phyloP scores from a whole-genome alignment of 2,329 filamentous ascomycete genomes.

The Paecilomyces formosus region DNA sequence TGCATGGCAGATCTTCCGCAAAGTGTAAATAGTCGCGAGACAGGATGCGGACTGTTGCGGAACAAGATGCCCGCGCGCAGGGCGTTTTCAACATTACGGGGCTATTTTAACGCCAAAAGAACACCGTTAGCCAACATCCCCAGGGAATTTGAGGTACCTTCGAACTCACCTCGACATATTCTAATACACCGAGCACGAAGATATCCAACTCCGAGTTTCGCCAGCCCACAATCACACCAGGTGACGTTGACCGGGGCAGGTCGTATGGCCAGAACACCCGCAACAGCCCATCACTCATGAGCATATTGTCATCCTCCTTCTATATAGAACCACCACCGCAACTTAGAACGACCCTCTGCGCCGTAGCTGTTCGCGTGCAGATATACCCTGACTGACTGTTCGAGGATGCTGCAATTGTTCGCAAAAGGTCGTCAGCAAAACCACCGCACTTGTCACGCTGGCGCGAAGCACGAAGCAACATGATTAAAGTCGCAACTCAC shows the following conservation, averaged over 20 bases:
- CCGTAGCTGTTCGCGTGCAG: constrained; percentile 88
- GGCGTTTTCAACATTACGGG: constrained; percentile 77
- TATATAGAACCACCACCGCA: constrained; percentile 10
- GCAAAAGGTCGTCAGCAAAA: constrained; percentile 2
- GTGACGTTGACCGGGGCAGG: constrained; percentile 60
- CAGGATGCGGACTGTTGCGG: constrained; percentile 70
- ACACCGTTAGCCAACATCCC: background rate
- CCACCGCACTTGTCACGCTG: background rate
- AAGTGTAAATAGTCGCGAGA: constrained; percentile 71
- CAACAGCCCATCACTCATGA: constrained; percentile 74
- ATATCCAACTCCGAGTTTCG: constrained; percentile 86
- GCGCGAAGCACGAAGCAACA: background rate
- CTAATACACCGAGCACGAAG: constrained; percentile 80
- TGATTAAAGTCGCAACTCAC: constrained; percentile 46
- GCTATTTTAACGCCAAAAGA: constrained; percentile 35
- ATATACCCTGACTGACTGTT: constrained; percentile 70
- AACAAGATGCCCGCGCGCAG: constrained; percentile 77
- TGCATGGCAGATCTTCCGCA: constrained; percentile 79
- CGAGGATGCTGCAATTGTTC: constrained; percentile 63
- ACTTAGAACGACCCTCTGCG: constrained; percentile 86
- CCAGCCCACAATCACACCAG: constrained; percentile 91
- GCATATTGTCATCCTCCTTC: constrained; percentile 52
- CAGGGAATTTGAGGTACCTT: background rate
- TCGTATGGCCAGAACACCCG: constrained; percentile 98
- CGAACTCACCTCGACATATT: constrained; percentile 74